Base-by-base conservation (phyloP, 495 filamentous ascomycete species). In the Penicillium coffeae region DNA sequence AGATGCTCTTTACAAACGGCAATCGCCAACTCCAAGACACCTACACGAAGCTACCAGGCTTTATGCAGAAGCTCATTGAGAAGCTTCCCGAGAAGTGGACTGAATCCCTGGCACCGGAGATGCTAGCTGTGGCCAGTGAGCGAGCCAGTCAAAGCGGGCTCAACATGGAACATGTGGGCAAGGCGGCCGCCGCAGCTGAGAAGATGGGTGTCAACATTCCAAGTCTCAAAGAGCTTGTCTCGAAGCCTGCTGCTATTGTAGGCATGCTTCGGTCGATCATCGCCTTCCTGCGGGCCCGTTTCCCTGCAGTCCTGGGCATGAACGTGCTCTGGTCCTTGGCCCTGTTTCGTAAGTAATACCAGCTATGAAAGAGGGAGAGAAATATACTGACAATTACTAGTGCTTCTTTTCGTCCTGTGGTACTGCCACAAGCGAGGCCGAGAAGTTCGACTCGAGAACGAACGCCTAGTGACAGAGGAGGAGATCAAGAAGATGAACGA, bases 351-450 rank as follows among this genome's bases (percentile, higher is more conserved):
- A 80, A 66, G 86, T 78, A 2, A 5, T 8, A 27, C 21, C 6
- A 30, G 39, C 45, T 49, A 39, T 54, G 21, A 21, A 16, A 33
- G 3, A 3, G 9, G 5, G 21, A 21, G 21, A n/a, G 16, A 13
- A 9, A 18, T 34, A 16, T 37, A 38, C 14, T 1, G 16, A 2
- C 25, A 27, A 25, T 7, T 12, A n/a, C 8, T 52, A 90, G 87
- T 96, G 49, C 73, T 98, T 10, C 68, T 98, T 22, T 89, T 91
- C 62, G 87, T 92, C 41, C 80, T 97, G 50, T 98, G 92, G 92
- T 98, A 98, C 64, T 96, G 89, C 66, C 87, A 96, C 64, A 96
- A 96, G 65, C 82, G 93, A 12, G 93, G 93, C 30, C 80, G 81
- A 13, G 93, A 98, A 68, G 82, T 82, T 12, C 75, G 93, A 30